Percentiles rank a stretch among this genome's conserved stretches.
Conservation (phyloP, 768 basidiomycete genomes). For the Sarcomyxa edulis region DNA sequence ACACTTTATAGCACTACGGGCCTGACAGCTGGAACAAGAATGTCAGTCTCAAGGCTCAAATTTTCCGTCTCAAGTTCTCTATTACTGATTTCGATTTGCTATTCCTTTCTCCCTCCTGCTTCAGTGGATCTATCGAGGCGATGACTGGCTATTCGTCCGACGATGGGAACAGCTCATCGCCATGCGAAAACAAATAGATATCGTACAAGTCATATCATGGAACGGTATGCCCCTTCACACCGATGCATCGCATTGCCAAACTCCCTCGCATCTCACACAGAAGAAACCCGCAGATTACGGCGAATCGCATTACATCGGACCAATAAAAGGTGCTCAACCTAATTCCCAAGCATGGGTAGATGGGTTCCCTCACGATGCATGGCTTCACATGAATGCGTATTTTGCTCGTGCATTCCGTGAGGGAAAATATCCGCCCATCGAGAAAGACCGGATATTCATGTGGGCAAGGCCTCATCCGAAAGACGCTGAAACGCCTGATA, state of each 20-base stretch:
- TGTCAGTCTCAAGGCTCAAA: conserved; percentile 29
- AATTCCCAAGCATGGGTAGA: conserved; percentile 33
- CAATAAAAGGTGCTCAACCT: conserved; percentile 35
- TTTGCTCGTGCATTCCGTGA: conserved; percentile 57
- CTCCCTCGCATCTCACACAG: conserved; percentile 62
- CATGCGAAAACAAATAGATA: conserved; percentile 36
- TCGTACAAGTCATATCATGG: conserved; percentile 64
- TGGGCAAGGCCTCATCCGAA: conserved; percentile 63
- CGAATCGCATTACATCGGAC: conserved; percentile 57
- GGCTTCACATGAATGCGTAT: conserved; percentile 55
- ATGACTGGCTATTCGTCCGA: conserved; percentile 55
- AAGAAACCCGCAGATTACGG: conserved; percentile 67
- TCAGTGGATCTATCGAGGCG: conserved; percentile 57
- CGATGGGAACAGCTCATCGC: conserved; percentile 63
- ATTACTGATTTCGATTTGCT: no score
- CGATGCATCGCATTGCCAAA: conserved; percentile 74
- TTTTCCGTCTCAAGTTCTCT: no score
- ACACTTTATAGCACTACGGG: conserved; percentile 42
- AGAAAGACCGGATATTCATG: conserved; percentile 51
- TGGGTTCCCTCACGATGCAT: conserved; percentile 36
- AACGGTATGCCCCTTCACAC: conserved; percentile 79
- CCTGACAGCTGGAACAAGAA: conserved; percentile 56
- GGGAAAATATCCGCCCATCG: conserved; percentile 50
- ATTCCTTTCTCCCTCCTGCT: conserved; percentile 2
- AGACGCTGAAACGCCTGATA: conserved; percentile 34